A percentile compares a stretch with the other conserved stretches of the same genome.
These are phyloP conservation scores for Elaeis oleifera DNA, from an alignment of 202 grass and related monocot genomes.

Conservation along the genomic window DNA sequence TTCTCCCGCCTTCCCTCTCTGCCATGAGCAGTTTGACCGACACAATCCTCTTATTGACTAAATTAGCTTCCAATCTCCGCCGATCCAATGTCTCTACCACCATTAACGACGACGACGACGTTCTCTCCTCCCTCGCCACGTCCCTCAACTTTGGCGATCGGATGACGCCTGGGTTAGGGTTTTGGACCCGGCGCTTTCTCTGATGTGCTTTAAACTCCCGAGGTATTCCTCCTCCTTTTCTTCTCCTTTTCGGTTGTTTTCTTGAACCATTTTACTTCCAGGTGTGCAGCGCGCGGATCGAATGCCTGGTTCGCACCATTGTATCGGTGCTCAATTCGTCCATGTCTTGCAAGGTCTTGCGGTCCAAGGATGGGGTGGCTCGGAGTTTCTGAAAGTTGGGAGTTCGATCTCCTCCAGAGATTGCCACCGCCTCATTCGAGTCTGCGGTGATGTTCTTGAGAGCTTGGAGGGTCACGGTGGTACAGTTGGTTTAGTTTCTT, in stretches of 20 bases:
- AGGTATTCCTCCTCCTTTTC: constrained; percentile 20
- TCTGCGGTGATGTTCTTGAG: constrained; percentile 32
- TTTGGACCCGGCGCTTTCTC: constrained; percentile 67
- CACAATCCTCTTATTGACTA: constrained; percentile 33
- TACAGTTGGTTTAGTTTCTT: constrained; percentile 11
- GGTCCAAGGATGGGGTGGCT: constrained; percentile 2
- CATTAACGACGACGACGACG: background rate
- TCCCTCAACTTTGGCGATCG: constrained; percentile 34
- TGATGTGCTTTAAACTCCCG: constrained; percentile 66
- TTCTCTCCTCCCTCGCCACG: constrained; percentile 48
- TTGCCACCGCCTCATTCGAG: constrained; percentile 41
- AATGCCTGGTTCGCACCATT: constrained; percentile 44
- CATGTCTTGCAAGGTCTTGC: constrained; percentile 35
- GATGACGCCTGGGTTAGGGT: constrained; percentile 35
- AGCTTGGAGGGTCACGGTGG: constrained; percentile 40
- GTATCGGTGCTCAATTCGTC: constrained; percentile 46
- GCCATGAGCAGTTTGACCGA: background rate
- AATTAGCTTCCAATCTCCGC: constrained; percentile 29
- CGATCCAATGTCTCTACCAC: background rate
- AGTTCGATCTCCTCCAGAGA: constrained; percentile 40
- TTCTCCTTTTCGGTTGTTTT: background rate
- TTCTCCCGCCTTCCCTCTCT: constrained; percentile 23
- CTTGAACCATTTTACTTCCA: constrained; percentile 20
- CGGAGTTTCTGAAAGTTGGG: constrained; percentile 39
- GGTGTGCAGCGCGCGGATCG: constrained; percentile 45